Percentiles rank a stretch among this genome's conserved stretches.
Conservation (phyloP, 805 yeast species). For the Sungouiozyma ichnusensis region DNA sequence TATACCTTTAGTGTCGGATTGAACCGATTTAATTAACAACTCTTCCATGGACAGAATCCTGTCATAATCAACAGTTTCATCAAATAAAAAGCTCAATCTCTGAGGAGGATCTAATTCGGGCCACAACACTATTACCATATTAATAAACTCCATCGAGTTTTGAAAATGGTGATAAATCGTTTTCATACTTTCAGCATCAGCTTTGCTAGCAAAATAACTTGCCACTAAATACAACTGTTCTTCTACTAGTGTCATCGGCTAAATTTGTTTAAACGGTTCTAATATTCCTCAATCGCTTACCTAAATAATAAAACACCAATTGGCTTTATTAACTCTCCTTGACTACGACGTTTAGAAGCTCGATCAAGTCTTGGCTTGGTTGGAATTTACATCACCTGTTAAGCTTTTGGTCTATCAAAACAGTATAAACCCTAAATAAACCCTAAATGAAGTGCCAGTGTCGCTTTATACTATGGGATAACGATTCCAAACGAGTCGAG, state of each 20-base stretch:
- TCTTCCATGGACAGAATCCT: background rate
- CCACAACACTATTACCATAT: slow-evolving; percentile 21
- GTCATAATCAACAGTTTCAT: slow-evolving; percentile 2
- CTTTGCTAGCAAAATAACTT: slow-evolving; percentile 17
- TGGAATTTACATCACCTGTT: no score
- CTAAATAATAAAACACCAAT: no score
- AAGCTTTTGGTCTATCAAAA: no score
- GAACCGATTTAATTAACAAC: background rate
- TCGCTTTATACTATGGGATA: no score
- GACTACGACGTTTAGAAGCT: no score
- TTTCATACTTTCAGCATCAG: slow-evolving; percentile 10
- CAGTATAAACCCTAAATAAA: no score
- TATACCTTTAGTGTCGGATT: background rate
- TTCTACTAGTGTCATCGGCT: slow-evolving; percentile 6
- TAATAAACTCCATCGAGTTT: slow-evolving; percentile 10
- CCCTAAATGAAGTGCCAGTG: no score
- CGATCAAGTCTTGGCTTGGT: no score
- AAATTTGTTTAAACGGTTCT: no score
- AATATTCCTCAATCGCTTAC: no score
- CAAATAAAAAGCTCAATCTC: slow-evolving; percentile 10
- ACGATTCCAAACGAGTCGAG: no score
- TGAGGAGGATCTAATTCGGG: slow-evolving; percentile 25
- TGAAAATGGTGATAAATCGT: slow-evolving; percentile 5
- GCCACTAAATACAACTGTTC: slow-evolving; percentile 18
- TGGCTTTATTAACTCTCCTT: no score